Evolutionary conservation across 2,329 filamentous ascomycete species (phyloP).

Genomic region (Nemania sp.): DNA sequence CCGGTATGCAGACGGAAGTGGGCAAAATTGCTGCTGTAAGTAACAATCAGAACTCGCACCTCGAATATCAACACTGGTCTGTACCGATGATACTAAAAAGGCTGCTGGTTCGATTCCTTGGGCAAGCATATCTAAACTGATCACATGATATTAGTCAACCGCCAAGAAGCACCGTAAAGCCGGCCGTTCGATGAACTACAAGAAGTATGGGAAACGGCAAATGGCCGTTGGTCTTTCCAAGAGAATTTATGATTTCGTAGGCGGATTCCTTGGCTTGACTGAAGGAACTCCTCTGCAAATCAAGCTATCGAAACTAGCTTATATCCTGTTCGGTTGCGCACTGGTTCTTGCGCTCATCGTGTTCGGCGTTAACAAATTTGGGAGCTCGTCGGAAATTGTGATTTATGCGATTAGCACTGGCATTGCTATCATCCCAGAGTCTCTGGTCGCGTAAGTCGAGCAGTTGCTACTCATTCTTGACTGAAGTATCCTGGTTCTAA

Average conservation of each 20-base stretch:
- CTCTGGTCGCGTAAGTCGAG: slow-evolving; percentile 61
- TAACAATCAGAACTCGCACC: background rate
- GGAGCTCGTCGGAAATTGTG: slow-evolving; percentile 56
- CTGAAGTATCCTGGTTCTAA: slow-evolving; percentile 21
- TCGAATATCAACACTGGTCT: background rate
- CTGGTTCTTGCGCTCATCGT: slow-evolving; percentile 61
- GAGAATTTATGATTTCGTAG: slow-evolving; percentile 54
- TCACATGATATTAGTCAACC: slow-evolving; percentile 43
- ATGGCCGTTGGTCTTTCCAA: slow-evolving; percentile 52
- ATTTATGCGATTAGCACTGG: slow-evolving; percentile 63
- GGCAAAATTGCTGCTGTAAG: slow-evolving; percentile 65
- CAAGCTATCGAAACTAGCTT: slow-evolving; percentile 77
- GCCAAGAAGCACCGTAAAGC: slow-evolving; percentile 60
- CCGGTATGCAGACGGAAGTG: slow-evolving; percentile 73
- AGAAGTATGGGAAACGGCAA: slow-evolving; percentile 57
- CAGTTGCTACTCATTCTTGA: slow-evolving; percentile 9
- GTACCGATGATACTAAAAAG: background rate
- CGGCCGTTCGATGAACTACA: slow-evolving; percentile 56
- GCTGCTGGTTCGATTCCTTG: background rate
- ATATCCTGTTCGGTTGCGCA: slow-evolving; percentile 75
- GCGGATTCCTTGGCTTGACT: slow-evolving; percentile 63
- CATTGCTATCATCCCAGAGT: slow-evolving; percentile 67
- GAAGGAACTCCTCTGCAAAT: slow-evolving; percentile 78
- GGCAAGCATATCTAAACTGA: slow-evolving; percentile 1
- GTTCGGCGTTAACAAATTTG: slow-evolving; percentile 60